Base-by-base conservation (phyloP, 208 protist genomes). In the Leishmania tarentolae region DNA sequence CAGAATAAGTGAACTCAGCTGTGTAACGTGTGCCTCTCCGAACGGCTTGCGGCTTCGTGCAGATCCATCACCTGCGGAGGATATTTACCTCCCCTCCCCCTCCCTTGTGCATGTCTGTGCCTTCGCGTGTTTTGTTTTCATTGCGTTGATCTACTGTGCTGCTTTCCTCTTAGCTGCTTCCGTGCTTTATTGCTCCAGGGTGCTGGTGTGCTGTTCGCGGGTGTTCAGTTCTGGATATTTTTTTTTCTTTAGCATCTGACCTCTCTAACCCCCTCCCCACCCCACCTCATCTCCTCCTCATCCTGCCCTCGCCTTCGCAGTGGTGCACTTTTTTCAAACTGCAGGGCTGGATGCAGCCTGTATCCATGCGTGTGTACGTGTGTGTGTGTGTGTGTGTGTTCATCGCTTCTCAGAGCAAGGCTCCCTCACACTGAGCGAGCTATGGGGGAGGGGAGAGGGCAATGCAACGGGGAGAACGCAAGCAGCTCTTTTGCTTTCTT, bases 91-190 rank as follows among this genome's bases (percentile, higher is more conserved):
- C 59, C 31, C 8, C 6, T 6, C n/a, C 59, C 59, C 6, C 59
- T 0, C n/a, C 11, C n/a, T 21, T 13, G 3, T 15, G 9, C 59
- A 4, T 66, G n/a, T 3, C 59, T 19, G 59, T n/a, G n/a, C 59
- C n/a, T 31, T 69, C 35, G 42, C n/a, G 40, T 8, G 11, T 61
- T 19, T 73, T 53, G 44, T 52, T 35, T 73, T 70, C 40, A 40
- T 35, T 72, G 44, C 47, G 21, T 15, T 61, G 53, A 28, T 82
- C 50, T 47, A 17, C 47, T 78, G 17, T 81, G 47, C 24, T 46
- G 13, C 78, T 63, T 15, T 35, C 2, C 19, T 31, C 31, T 37
- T 0, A 19, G 65, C 65, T 44, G 40, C 65, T 8, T 40, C 35
- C 35, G 17, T 21, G 35, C 19, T 17, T 9, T 70, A 17, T 35